Evolutionary conservation across 768 basidiomycete species (phyloP), one percentile per base, ranked within the genome.

Genomic region (Suillus hirtellus): DNA sequence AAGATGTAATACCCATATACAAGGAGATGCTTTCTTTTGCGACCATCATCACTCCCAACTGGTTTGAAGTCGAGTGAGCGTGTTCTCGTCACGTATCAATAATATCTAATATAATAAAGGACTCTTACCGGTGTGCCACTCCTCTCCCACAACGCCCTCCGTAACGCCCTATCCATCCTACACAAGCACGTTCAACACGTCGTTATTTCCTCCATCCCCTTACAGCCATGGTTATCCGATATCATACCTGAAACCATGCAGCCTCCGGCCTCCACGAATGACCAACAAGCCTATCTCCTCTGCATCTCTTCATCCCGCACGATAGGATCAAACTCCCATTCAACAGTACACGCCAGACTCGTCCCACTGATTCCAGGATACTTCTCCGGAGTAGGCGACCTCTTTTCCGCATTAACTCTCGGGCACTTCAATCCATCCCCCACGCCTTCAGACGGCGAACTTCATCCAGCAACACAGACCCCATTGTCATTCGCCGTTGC

Each of bases 311-410:
- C 95, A 0, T 84, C 87, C 1, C 58, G 68, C n/a, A 56, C 65
- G 34, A 67, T 68, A 43, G 66, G 69, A 19, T 65, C 59, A 56
- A 64, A 44, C 12, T 61, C 65, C 1, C 19, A 60, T 61, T 84
- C 84, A 0, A 72, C 75, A 0, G 85, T 96, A 3, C 86, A 91
- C 75, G 87, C 86, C 0, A 87, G 87, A 69, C 83, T 81, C 50
- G 86, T 99, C 10, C 89, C 90, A 2, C 82, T 89, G 35, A 82
- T 98, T 52, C 85, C 89, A 6, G 96, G 95, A 12, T 97, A 98
- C 78, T 99, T 95, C 74, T 91, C 93, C 21, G 97, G 97, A 31
- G 96, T 97, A 12, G 97, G 97, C 19, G 97, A 99, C 75, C 87
- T 98, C 62, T 98, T 99, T 79, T 95, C 95, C 7, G 92, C 96